Evolutionary conservation across 2,329 filamentous ascomycete species (phyloP).

Genomic region (Penicillium sp.): DNA sequence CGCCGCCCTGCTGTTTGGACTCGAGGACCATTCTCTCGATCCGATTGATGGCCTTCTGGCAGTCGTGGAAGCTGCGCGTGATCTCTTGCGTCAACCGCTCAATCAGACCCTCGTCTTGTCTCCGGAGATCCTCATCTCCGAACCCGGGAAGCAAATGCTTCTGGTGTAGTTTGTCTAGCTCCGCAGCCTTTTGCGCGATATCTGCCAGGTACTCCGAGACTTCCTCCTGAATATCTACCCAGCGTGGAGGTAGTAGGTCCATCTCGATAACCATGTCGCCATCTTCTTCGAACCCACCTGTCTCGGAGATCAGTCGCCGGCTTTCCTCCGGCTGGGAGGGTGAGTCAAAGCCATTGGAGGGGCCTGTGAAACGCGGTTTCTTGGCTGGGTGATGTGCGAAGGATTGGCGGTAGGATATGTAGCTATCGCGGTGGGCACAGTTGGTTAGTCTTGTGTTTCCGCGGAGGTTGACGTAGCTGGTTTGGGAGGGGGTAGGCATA

Average conservation of each 20-base stretch:
- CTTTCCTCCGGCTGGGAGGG: constrained; percentile 64
- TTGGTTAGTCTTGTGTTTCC: constrained; percentile 13
- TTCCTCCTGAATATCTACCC: constrained; percentile 94
- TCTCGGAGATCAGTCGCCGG: constrained; percentile 80
- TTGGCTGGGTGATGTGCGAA: constrained; percentile 93
- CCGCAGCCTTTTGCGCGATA: constrained; percentile 78
- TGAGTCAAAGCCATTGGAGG: constrained; percentile 62
- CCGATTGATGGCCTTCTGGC: constrained; percentile 82
- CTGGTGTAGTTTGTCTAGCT: constrained; percentile 88
- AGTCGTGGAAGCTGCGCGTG: constrained; percentile 84
- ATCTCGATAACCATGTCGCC: constrained; percentile 97
- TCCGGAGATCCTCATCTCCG: constrained; percentile 89
- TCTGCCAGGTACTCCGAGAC: constrained; percentile 78
- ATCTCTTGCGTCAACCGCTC: constrained; percentile 88
- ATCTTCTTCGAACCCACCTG: constrained; percentile 70
- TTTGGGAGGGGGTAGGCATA: constrained; percentile 48
- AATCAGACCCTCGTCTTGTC: constrained; percentile 83
- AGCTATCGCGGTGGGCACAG: constrained; percentile 55
- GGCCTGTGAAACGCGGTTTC: constrained; percentile 68
- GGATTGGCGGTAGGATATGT: constrained; percentile 98
- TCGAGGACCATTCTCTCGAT: constrained; percentile 87
- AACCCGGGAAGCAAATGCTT: constrained; percentile 97
- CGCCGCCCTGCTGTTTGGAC: constrained; percentile 66
- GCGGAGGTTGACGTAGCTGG: constrained; percentile 1
- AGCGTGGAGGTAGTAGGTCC: constrained; percentile 91